Conservation (phyloP, 208 protist species). For the Wallacemonas sp. region DNA sequence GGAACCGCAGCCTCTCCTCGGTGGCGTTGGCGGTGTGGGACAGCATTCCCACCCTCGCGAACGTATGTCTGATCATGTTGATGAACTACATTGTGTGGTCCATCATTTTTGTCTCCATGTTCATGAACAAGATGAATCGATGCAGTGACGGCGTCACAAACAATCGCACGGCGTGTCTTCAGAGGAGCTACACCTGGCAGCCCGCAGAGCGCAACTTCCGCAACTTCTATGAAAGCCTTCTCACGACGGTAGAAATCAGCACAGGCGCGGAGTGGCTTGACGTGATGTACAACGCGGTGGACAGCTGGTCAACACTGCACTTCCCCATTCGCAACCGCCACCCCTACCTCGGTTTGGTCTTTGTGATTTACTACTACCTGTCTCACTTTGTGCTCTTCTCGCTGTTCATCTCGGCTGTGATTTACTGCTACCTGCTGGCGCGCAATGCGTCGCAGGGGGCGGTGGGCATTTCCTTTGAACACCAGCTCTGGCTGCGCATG, state of each 20-base stretch:
- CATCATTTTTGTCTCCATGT: conserved; percentile 91
- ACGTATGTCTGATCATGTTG: conserved; percentile 84
- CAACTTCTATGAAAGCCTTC: conserved; percentile 85
- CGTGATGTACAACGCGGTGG: conserved; percentile 83
- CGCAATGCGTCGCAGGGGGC: conserved; percentile 65
- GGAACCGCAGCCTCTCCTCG: conserved; percentile 56
- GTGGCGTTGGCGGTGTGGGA: conserved; percentile 75
- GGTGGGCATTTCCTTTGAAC: conserved; percentile 63
- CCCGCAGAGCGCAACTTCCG: conserved; percentile 79
- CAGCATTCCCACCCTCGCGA: conserved; percentile 77
- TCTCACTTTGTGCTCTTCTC: conserved; percentile 89
- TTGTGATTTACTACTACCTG: conserved; percentile 91
- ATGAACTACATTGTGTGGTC: conserved; percentile 93
- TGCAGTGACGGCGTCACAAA: conserved; percentile 55
- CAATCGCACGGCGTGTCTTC: conserved; percentile 46
- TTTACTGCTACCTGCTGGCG: conserved; percentile 88
- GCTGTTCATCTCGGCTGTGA: conserved; percentile 85
- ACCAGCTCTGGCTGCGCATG: conserved; percentile 82
- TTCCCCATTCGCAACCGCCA: conserved; percentile 58
- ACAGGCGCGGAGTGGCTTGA: conserved; percentile 89
- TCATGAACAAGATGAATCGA: conserved; percentile 82
- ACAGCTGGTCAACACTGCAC: conserved; percentile 53
- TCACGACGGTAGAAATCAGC: conserved; percentile 90
- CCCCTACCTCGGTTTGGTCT: conserved; percentile 81
- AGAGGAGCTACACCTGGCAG: conserved; percentile 40